phyloP scores from a whole-genome alignment of 1,284 basidiomycete species.

The Papiliotrema nemorosa region DNA sequence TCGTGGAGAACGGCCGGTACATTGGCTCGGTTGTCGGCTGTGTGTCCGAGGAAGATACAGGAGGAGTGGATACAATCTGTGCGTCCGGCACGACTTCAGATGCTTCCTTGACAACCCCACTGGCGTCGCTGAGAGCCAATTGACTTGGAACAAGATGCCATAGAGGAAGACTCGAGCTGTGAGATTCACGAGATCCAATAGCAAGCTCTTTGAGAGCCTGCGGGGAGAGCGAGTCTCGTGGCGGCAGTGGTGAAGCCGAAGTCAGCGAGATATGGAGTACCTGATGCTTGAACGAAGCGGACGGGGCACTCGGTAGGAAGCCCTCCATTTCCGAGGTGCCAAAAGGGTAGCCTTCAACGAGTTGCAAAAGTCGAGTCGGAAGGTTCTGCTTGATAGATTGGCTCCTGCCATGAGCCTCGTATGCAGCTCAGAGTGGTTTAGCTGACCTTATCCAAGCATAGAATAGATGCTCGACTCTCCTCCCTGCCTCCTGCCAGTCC shows the following conservation, averaged over 20 bases:
- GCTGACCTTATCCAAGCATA: slow-evolving; percentile 40
- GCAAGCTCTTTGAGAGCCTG: no score
- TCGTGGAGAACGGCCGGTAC: no score
- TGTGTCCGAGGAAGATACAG: no score
- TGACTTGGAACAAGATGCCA: no score
- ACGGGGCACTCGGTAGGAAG: slow-evolving; percentile 26
- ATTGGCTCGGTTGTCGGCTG: no score
- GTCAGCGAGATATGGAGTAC: slow-evolving; percentile 24
- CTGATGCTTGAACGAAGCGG: slow-evolving; percentile 28
- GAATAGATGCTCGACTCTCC: slow-evolving; percentile 36
- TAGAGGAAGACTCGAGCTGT: no score
- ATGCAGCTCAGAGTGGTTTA: neutral
- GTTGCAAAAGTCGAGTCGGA: slow-evolving; percentile 29
- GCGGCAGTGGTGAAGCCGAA: neutral
- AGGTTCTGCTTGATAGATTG: slow-evolving; percentile 33
- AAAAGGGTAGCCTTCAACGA: slow-evolving; percentile 39
- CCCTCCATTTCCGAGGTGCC: slow-evolving; percentile 26
- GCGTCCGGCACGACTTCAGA: no score
- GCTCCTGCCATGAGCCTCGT: slow-evolving; percentile 13
- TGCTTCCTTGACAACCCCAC: no score
- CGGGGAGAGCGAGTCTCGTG: no score
- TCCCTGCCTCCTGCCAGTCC: slow-evolving; percentile 31
- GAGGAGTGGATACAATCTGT: no score
- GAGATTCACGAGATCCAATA: no score
- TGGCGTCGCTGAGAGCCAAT: no score